Base-by-base conservation (phyloP, 495 filamentous ascomycete species). In the Stereocaulon alpinum region DNA sequence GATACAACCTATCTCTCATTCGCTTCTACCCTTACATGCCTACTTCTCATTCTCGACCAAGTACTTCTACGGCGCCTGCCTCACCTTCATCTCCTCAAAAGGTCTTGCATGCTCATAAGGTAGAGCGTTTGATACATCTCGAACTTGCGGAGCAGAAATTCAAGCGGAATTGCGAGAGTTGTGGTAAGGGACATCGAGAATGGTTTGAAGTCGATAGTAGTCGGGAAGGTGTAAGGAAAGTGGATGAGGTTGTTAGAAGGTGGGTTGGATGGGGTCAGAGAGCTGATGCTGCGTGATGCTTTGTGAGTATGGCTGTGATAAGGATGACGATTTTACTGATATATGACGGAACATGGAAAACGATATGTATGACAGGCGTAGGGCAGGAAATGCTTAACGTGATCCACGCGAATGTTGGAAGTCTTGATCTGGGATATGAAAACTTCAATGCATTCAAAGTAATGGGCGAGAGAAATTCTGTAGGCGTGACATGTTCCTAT, bases 181-280 rank as follows among this genome's bases (percentile, higher is more conserved):
- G 93, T 69, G 91, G 91, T 12, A 89, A 84, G 70, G 85, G 88
- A 64, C 94, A 99, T 72, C 76, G 83, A 41, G 93, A 99, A 70
- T 99, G 93, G 93, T 97, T 99, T 71, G 91, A 93, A 71, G 82
- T 97, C 7, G 82, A 88, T 54, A 90, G 88, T 2, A 81, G 72
- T 18, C 80, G 84, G 64, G 76, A 85, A 12, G 87, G 85, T 0
- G 73, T 97, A 12, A 80, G 74, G 58, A 79, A 71, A 27, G 86
- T 97, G 6, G 91, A 99, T 76, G 89, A 88, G 57, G 81, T 89
- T 52, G 82, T 97, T 27, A 81, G 84, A 66, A 74, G 90, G 61
- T 97, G 94, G 93, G 84, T 91, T 48, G 78, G 79, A 6, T 97
- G 91, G 88, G 87, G 73, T 5, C 82, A 86, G 69, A 74, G 64